These are phyloP conservation scores for Pneumocystis carinii DNA, from an alignment of 1,139 yeast genomes.

Conservation along the genomic window DNA sequence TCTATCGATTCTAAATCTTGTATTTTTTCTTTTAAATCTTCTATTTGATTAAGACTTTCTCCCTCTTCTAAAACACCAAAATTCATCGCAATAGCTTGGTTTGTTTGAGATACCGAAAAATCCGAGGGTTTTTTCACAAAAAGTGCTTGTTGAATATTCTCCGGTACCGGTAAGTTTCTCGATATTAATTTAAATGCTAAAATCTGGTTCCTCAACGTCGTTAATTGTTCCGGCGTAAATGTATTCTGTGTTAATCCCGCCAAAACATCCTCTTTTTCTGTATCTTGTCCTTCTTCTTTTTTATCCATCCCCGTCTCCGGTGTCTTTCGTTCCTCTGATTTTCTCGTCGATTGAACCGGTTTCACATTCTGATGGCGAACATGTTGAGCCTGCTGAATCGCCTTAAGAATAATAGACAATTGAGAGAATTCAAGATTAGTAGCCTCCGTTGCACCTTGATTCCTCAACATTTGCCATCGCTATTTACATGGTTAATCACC, in stretches of 20 bases:
- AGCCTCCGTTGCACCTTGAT: constrained; percentile 23
- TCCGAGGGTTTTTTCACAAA: constrained; percentile 21
- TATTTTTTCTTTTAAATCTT: constrained; percentile 22
- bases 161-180: constrained; percentile 63
- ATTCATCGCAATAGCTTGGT: constrained; percentile 3
- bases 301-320: neutral
- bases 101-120: neutral
- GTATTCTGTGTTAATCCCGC: constrained; percentile 5
- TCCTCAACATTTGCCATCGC: constrained; percentile 29
- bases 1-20: neutral
- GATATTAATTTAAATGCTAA: constrained; percentile 62
- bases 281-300: neutral
- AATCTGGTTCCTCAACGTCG: constrained; percentile 49
- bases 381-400: constrained; percentile 27
- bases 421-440: constrained; percentile 26
- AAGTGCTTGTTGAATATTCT: constrained; percentile 24
- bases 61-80: neutral
- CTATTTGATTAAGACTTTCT: neutral
- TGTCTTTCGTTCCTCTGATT: constrained; percentile 11
- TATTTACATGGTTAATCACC: constrained; percentile 3
- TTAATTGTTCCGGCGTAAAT: constrained; percentile 32
- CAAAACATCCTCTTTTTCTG: neutral
- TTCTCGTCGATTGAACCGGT: constrained; percentile 15
- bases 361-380: constrained; percentile 29
- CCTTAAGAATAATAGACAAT: constrained; percentile 22